Conservation (phyloP, 257 asterid species). For the Solanum lycopersicoides region DNA sequence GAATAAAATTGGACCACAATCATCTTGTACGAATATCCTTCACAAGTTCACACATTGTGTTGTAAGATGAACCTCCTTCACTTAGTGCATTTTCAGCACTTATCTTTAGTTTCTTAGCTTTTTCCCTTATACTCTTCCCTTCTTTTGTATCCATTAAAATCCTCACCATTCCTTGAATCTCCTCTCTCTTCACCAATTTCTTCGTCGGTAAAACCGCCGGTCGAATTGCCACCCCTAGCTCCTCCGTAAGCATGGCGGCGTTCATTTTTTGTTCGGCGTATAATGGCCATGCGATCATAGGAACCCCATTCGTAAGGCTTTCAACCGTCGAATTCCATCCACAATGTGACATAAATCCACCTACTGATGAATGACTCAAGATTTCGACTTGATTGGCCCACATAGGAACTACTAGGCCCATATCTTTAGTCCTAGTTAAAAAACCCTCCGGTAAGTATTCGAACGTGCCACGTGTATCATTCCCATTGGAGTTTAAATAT, state of each 20-base stretch:
- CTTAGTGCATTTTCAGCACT: neutral
- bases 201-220: neutral
- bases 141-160: neutral
- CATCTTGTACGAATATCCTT: neutral
- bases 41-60: neutral
- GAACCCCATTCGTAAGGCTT: neutral
- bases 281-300: neutral
- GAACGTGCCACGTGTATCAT: neutral
- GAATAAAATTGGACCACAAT: too few relatives aligned
- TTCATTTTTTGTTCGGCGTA: neutral
- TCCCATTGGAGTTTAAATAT: neutral
- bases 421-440: neutral
- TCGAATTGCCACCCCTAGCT: neutral
- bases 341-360: neutral
- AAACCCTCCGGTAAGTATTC: neutral
- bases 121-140: neutral
- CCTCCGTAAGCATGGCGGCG: neutral
- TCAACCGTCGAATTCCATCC: neutral
- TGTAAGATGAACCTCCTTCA: constrained; percentile 6
- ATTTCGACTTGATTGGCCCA: neutral
- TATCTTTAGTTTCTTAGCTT: neutral
- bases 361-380: neutral
- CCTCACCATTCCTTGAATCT: neutral
- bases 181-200: neutral
- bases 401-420: neutral